These are phyloP conservation scores for Podospora conica DNA, from an alignment of 495 filamentous ascomycete species.

Conservation along the genomic window DNA sequence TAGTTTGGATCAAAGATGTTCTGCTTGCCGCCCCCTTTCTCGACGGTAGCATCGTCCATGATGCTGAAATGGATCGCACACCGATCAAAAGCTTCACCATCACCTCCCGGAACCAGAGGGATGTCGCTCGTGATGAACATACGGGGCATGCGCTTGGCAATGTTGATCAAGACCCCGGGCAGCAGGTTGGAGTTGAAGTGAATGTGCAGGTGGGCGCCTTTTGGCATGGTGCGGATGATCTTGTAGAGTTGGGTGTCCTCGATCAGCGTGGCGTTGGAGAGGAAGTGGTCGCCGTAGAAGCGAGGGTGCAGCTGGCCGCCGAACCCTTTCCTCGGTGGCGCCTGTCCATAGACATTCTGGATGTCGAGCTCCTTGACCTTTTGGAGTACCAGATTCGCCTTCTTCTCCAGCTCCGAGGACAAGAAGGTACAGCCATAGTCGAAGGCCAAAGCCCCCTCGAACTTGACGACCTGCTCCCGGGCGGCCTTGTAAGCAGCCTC, in stretches of 20 bases:
- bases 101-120: slow-evolving; percentile 18
- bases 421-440: slow-evolving; percentile 9
- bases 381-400: slow-evolving; percentile 32
- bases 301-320: slow-evolving; percentile 28
- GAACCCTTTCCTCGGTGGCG: slow-evolving; percentile 17
- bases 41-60: slow-evolving; percentile 23
- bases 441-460: slow-evolving; percentile 1
- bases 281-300: slow-evolving; percentile 41
- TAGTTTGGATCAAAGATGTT: slow-evolving; percentile 25
- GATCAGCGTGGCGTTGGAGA: slow-evolving; percentile 43
- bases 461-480: slow-evolving; percentile 9
- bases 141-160: slow-evolving; percentile 42
- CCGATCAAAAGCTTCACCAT: slow-evolving; percentile 26
- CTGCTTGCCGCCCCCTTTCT: slow-evolving; percentile 6
- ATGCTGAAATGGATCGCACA: slow-evolving; percentile 49
- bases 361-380: slow-evolving; percentile 30
- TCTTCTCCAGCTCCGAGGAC: slow-evolving; percentile 9
- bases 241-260: slow-evolving; percentile 38
- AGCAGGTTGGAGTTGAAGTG: slow-evolving; percentile 52
- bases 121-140: slow-evolving; percentile 50
- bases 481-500: neutral
- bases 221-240: slow-evolving; percentile 42
- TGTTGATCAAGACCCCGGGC: slow-evolving; percentile 42
- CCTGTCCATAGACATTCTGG: slow-evolving; percentile 17
- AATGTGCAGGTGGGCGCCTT: slow-evolving; percentile 51